A percentile compares a stretch with the other conserved stretches of the same genome.
These are phyloP conservation scores for Umbelopsis sp. DNA, from an alignment of 192 early-diverging fungal species.

Conservation along the genomic window DNA sequence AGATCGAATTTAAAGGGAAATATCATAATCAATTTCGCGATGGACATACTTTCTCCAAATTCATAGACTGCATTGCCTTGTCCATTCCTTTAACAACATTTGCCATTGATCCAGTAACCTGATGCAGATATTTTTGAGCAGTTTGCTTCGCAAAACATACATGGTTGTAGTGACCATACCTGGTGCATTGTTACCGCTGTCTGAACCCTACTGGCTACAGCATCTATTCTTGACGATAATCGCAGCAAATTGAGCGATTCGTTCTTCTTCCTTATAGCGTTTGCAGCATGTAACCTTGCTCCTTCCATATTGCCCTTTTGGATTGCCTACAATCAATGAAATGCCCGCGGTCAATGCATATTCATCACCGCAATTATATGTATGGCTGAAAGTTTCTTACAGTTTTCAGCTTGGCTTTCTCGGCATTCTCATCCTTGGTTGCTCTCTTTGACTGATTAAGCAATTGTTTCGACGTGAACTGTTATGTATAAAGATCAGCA, in stretches of 20 bases:
- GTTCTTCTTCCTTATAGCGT: conserved; percentile 98
- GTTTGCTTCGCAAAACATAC: neutral
- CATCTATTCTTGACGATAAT: conserved; percentile 91
- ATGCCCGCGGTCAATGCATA: neutral
- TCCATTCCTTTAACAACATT: conserved; percentile 94
- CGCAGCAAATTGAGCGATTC: conserved; percentile 87
- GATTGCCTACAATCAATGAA: conserved; percentile 67
- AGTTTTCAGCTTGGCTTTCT: conserved; percentile 89
- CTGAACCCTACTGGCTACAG: conserved; percentile 87
- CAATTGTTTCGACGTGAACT: conserved; percentile 93
- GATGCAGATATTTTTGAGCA: neutral
- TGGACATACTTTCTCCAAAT: conserved; percentile 82
- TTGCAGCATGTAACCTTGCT: conserved; percentile 91
- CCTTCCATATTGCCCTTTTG: conserved; percentile 91
- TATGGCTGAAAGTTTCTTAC: conserved; percentile 39
- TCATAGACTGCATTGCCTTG: conserved; percentile 92
- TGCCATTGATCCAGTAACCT: conserved; percentile 83
- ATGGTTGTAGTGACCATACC: conserved; percentile 29
- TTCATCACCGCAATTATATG: neutral
- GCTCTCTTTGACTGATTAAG: conserved; percentile 83
- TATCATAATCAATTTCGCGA: neutral
- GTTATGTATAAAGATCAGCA: conserved; percentile 11
- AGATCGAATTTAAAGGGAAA: neutral
- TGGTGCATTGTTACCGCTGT: conserved; percentile 93
- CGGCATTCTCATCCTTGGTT: conserved; percentile 79